Base-by-base conservation (phyloP, 1,139 yeast genomes). In the Saccharomyces hybrid region DNA sequence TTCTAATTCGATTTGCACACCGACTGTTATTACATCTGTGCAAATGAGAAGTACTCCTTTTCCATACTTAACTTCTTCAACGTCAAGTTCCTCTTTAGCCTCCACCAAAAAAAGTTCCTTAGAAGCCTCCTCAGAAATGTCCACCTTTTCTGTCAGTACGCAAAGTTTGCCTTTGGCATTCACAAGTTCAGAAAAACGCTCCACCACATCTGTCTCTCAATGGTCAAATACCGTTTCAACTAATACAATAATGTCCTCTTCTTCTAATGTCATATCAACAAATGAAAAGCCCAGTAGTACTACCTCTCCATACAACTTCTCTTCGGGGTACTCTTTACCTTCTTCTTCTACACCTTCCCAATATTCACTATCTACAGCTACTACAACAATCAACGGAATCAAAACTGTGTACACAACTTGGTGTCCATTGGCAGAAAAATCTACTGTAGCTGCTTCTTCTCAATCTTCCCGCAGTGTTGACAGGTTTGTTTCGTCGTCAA, bases 401-500 rank as follows among this genome's bases (percentile, higher is more conserved):
- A 54, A 55, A 8, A 55, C 61, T n/a, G 55, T 56, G n/a, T 64
- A 65, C 60, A 71, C 76, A 47, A 74, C 77, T n/a, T 73, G 71
- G 67, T 73, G 77, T 59, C 77, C 77, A 53, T 64, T 71, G 56
- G 58, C 70, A n/a, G 55, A 62, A 20, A 16, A 9, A 49, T 25
- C 25, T 6, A 23, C 51, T 20, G 16, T 34, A 41, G n/a, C 13
- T 23, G n/a, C 42, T 32, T 5, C 44, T 29, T 16, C 48, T 38
- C 25, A 49, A 31, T 11, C 20, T 11, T 11, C 20, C 34, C 20
- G 44, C 16, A 27, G 29, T 11, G 26, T 29, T 49, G 23, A 20
- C 51, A 6, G 27, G 14, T 11, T 47, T 41, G 27, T 5, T 44
- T 48, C 47, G 34, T 26, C 50, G 28, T 34, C 34, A 20, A 20